Base-by-base conservation (phyloP, 768 basidiomycete species). In the Leccinellum rugosiceps region DNA sequence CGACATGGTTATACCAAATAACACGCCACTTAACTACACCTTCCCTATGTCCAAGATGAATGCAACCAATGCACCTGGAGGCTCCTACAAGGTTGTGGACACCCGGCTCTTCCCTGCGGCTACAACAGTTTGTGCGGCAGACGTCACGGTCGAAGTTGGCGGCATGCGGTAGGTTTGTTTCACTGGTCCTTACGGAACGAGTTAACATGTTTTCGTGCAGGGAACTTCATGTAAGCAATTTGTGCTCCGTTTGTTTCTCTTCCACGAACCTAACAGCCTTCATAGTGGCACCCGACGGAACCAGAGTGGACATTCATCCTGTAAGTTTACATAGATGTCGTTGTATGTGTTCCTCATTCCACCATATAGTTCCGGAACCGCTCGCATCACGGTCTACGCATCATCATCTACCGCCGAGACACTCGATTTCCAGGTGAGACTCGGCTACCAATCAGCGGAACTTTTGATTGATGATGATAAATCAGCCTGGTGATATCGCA, bases 41-140 rank as follows among this genome's bases (percentile, higher is more conserved):
- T 87, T 81, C 67, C 68, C 77, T 23, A 68, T 83, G 50, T 86
- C 85, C 1, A 73, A 82, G 52, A 68, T 82, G 17, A 59, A 69
- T 1, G 63, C 77, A 4, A 77, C 74, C 0, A 70, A 72, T 45
- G 75, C 78, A 46, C 74, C 74, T 14, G 85, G 85, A 35, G 87
- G 87, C 8, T 73, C 78, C 3, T 77, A 83, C 59, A 87, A 86
- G 67, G 76, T 86, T 15, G 77, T 84, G 10, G 86, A 88, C 64
- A 78, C 79, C 0, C 70, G 70, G 25, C 77, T 78, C 3, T 88
- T 88, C 71, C 71, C 72, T 19, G 79, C 80, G 7, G 65, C 86
- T 2, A 72, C 78, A 34, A 83, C 79, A 1, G 78, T 86, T 35
- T 78, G 80, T 17, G 80, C 77, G 4, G 86, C 78, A 4, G 83